Base-by-base conservation (phyloP, 2,329 filamentous ascomycete genomes). In the Lachnellula hyalina region DNA sequence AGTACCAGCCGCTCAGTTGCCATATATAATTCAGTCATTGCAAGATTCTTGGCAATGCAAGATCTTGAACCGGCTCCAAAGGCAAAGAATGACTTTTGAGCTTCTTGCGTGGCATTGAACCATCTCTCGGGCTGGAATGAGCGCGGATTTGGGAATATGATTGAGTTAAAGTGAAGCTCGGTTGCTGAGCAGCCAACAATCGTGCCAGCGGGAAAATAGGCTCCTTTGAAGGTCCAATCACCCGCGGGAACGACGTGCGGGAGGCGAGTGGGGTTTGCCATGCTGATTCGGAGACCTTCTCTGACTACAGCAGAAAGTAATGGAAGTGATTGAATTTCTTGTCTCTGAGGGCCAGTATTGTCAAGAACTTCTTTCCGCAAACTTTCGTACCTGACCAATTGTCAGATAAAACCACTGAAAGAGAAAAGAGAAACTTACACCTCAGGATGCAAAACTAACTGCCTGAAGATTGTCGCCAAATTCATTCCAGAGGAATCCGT, bases 401-500 rank as follows among this genome's bases (percentile, higher is more conserved):
- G 28, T 35, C 8, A 36, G 4, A 19, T 3, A 0, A 36, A 32
- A n/a, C 25, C 12, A 14, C 17, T 32, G 28, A 19, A 19, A 17
- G 38, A 3, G 17, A 17, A 25, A 11, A 28, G 47, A n/a, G 19
- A 15, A 35, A 54, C 65, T 61, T 65, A 75, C 71, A 70, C 68
- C 4, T 72, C 65, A 3, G 76, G 75, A 50, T 73, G 63, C 47
- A 74, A 70, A 3, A 71, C 68, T 25, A 81, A 61, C 55, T 73
- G 67, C 68, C 75, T 78, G 42, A 74, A 69, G 2, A 80, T 72
- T 1, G 73, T 77, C 5, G 74, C 73, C 19, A 79, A 65, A 55
- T 77, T 80, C 70, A 77, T 79, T 15, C 74, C 75, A 3, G 75
- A 79, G 0, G 75, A 75, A 62, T 82, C 79, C 0, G 78, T 79